phyloP scores from a whole-genome alignment of 176 grass and related monocot genomes.

The Oryza glumipatula region DNA sequence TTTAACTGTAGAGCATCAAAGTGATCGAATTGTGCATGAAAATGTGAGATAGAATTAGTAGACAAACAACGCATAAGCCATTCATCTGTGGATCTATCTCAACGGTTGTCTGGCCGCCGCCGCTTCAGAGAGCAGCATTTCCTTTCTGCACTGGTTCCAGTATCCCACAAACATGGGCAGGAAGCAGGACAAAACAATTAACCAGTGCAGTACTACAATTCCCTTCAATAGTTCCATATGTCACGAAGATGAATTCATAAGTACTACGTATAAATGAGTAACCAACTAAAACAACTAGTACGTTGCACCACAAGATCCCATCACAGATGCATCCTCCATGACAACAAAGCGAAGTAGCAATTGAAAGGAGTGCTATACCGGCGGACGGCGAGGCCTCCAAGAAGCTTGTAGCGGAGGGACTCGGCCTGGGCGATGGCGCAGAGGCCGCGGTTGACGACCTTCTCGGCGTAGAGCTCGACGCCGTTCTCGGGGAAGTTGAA shows the following conservation, averaged over 20 bases:
- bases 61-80: constrained; percentile 49
- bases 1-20: not conserved
- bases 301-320: not conserved
- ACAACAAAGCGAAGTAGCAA: not conserved
- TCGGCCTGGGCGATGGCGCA: constrained; percentile 83
- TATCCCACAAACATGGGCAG: constrained; percentile 39
- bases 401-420: constrained; percentile 82
- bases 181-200: constrained; percentile 37
- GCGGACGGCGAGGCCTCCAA: constrained; percentile 80
- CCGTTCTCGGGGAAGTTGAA: constrained; percentile 86
- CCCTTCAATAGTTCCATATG: not conserved
- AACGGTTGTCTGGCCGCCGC: constrained; percentile 78
- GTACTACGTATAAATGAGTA: not conserved
- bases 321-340: not conserved
- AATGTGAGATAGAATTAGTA: constrained; percentile 89
- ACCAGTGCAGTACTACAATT: constrained; percentile 32
- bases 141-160: constrained; percentile 55
- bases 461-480: constrained; percentile 80
- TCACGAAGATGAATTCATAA: too few relatives aligned
- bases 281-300: not conserved
- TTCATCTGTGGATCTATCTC: constrained; percentile 82
- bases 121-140: constrained; percentile 49
- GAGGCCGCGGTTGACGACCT: constrained; percentile 80
- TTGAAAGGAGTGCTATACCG: constrained; percentile 41
- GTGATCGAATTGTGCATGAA: not conserved